Evolutionary conservation across 148 eudicot genomes (phyloP).

Genomic region (Salicornia ramosissima): DNA sequence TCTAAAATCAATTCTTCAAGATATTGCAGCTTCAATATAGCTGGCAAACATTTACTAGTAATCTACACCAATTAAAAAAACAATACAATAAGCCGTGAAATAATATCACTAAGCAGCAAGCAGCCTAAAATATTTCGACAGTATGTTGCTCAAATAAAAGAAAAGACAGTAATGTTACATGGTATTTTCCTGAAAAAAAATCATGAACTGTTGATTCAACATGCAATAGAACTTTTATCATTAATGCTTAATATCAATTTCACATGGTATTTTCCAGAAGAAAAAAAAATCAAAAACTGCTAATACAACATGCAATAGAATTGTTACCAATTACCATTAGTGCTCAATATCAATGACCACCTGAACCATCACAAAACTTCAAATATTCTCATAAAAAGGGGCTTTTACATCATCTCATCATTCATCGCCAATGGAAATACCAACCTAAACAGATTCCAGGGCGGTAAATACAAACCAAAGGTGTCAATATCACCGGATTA

Average conservation of each 20-base stretch:
- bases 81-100: conserved; percentile 11
- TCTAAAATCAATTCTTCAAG: conserved; percentile 77
- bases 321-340: not conserved
- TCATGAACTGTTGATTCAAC: not conserved
- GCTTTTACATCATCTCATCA: not conserved
- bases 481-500: conserved; percentile 14
- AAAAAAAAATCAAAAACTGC: not conserved
- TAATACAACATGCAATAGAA: conserved; percentile 1
- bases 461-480: conserved; percentile 13
- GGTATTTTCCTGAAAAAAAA: not conserved
- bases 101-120: not conserved
- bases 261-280: not conserved
- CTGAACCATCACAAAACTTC: conserved; percentile 12
- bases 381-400: not conserved
- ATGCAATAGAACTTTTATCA: not conserved
- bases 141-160: not conserved
- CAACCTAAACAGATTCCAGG: conserved; percentile 16
- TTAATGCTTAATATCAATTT: not conserved
- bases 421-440: conserved; percentile 11
- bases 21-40: conserved; percentile 59
- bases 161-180: not conserved
- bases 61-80: conserved; percentile 47
- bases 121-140: not conserved
- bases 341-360: conserved; percentile 10
- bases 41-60: conserved; percentile 67